Evolutionary conservation across 306 rosid species (phyloP).

Genomic region (Acacia confusa): DNA sequence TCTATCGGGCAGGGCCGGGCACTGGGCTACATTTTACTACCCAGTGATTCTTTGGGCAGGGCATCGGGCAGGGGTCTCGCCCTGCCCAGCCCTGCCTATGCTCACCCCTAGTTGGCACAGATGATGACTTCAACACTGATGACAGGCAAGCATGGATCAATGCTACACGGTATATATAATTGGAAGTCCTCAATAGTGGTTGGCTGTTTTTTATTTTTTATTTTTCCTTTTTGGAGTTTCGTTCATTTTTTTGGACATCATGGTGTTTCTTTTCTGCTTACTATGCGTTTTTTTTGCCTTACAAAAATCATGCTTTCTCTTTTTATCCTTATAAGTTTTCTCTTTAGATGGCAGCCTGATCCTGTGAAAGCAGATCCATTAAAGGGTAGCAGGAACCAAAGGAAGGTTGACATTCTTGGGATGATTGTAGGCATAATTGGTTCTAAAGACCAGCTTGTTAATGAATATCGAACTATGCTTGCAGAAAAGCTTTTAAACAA

Average conservation of each 20-base stretch:
- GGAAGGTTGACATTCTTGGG: conserved; percentile 97
- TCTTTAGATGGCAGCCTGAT: conserved; percentile 95
- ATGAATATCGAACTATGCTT: conserved; percentile 96
- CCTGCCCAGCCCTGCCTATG: too few relatives aligned
- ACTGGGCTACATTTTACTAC: too few relatives aligned
- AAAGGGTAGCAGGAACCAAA: conserved; percentile 83
- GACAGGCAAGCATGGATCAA: too few relatives aligned
- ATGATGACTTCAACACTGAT: too few relatives aligned
- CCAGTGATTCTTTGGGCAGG: too few relatives aligned
- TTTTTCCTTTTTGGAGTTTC: conserved; percentile 7
- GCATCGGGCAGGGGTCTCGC: too few relatives aligned
- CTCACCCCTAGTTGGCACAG: too few relatives aligned
- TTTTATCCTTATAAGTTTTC: conserved; percentile 14
- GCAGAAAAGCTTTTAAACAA: conserved; percentile 96
- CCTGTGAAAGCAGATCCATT: conserved; percentile 96
- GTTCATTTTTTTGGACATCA: neutral
- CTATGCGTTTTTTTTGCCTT: neutral
- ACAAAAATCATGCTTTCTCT: conserved; percentile 18
- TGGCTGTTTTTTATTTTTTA: too few relatives aligned
- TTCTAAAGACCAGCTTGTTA: conserved; percentile 93
- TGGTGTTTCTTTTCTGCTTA: conserved; percentile 2
- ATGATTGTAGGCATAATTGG: conserved; percentile 95
- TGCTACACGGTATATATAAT: too few relatives aligned
- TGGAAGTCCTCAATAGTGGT: too few relatives aligned
- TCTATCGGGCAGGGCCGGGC: too few relatives aligned